A percentile compares a stretch with the other conserved stretches of the same genome.
phyloP scores from a whole-genome alignment of 495 filamentous ascomycete genomes.

The Neurospora sp. region DNA sequence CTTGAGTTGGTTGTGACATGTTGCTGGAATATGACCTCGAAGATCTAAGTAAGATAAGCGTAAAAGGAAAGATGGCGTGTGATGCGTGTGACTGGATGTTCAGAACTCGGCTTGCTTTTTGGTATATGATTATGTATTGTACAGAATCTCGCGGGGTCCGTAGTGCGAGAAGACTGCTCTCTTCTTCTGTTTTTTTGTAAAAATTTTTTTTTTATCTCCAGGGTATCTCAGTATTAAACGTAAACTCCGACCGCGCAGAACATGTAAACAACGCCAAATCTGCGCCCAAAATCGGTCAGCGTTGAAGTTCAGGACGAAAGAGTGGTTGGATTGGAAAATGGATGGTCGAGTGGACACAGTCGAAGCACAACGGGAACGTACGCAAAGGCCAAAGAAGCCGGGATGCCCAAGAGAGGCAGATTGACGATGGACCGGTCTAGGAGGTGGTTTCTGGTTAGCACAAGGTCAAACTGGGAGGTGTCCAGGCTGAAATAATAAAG shows the following conservation, averaged over 20 bases:
- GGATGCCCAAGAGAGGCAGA: slow-evolving; percentile 69
- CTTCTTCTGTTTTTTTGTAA: slow-evolving; percentile 1
- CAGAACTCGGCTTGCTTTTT: slow-evolving; percentile 6
- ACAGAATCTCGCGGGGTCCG: slow-evolving; percentile 22
- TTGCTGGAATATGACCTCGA: not conserved
- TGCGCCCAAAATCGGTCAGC: slow-evolving; percentile 22
- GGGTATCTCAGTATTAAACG: slow-evolving; percentile 54
- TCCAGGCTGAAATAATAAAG: not conserved
- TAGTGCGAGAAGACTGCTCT: not conserved
- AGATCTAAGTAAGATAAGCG: not conserved
- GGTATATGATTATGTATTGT: slow-evolving; percentile 26
- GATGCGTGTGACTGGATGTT: not conserved
- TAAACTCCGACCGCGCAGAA: slow-evolving; percentile 98
- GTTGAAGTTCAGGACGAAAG: not conserved
- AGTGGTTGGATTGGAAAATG: not conserved
- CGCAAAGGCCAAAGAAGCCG: slow-evolving; percentile 84
- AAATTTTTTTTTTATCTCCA: slow-evolving; percentile 5
- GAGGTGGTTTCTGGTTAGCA: not conserved
- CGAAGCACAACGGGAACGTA: slow-evolving; percentile 35
- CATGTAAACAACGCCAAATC: slow-evolving; percentile 93
- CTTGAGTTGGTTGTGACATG: not conserved
- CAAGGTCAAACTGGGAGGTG: not conserved
- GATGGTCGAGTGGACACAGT: not conserved
- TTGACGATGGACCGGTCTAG: slow-evolving; percentile 78
- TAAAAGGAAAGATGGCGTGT: not conserved